Conservation (phyloP, 441 rosid species). For the Geranium incanum region DNA sequence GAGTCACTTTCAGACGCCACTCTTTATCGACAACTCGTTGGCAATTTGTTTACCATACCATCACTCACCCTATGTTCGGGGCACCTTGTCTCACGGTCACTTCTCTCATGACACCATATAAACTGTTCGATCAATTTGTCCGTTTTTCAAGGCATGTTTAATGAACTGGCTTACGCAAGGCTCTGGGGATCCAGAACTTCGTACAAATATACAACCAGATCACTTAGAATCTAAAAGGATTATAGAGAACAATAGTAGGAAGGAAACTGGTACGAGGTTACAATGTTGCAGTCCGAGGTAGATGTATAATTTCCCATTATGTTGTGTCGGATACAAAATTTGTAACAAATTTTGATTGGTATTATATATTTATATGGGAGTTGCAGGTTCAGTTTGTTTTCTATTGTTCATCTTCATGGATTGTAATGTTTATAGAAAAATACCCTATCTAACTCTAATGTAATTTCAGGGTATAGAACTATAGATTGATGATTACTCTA, state of each 20-base stretch:
- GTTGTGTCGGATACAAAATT: background rate
- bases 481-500: too few species aligned
- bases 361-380: background rate
- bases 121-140: background rate
- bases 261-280: background rate
- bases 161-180: conserved; percentile 29
- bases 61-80: too few species aligned
- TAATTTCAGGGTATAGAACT: too few species aligned
- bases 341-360: background rate
- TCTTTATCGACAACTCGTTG: too few species aligned
- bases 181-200: conserved; percentile 50
- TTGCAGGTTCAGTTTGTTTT: background rate
- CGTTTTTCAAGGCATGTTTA: background rate
- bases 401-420: too few species aligned
- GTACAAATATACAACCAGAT: conserved; percentile 51
- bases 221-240: conserved; percentile 48
- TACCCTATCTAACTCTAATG: too few species aligned
- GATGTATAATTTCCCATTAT: too few species aligned
- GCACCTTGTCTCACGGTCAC: too few species aligned
- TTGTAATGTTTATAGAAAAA: too few species aligned
- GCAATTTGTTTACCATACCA: too few species aligned
- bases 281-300: background rate
- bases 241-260: background rate
- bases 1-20: too few species aligned
- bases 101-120: background rate